phyloP scores from a whole-genome alignment of 106 monocot species.

The Alisma plantagoaquatica region DNA sequence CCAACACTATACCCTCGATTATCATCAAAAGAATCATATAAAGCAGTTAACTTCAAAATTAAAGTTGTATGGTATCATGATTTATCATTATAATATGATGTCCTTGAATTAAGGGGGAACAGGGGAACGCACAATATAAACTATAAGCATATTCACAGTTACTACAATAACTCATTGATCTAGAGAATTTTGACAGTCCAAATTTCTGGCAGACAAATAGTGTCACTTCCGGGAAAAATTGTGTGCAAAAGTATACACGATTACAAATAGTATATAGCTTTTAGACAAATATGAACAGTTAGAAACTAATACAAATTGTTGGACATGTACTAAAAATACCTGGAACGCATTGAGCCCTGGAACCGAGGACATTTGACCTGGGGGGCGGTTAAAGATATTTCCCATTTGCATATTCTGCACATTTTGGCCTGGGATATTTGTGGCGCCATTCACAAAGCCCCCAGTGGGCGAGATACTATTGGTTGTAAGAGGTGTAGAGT shows the following conservation, averaged over 20 bases:
- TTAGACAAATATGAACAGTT: not conserved
- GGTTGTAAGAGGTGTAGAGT: conserved; percentile 15
- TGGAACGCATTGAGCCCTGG: conserved; percentile 56
- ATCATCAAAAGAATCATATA: not conserved
- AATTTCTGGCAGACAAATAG: not conserved
- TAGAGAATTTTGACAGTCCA: not conserved
- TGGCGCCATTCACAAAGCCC: conserved; percentile 31
- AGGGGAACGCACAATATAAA: not conserved
- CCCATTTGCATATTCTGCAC: conserved; percentile 50
- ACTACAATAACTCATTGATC: not conserved
- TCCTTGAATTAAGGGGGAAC: too few species aligned
- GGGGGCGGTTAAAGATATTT: conserved; percentile 43
- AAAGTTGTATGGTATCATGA: not conserved
- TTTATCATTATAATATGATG: too few species aligned
- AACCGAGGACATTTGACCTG: conserved; percentile 23
- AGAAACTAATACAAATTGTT: not conserved
- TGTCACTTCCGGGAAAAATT: not conserved
- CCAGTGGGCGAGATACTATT: conserved; percentile 29
- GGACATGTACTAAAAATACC: conserved; percentile 17
- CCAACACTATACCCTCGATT: not conserved
- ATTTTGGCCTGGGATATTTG: conserved; percentile 39
- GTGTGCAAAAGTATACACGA: not conserved
- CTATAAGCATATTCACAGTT: not conserved
- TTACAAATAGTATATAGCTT: not conserved
- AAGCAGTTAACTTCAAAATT: not conserved